Evolutionary conservation across 805 yeast genomes (phyloP), one percentile per base, ranked within the genome.

Genomic region (Ogataea wickerhamii): DNA sequence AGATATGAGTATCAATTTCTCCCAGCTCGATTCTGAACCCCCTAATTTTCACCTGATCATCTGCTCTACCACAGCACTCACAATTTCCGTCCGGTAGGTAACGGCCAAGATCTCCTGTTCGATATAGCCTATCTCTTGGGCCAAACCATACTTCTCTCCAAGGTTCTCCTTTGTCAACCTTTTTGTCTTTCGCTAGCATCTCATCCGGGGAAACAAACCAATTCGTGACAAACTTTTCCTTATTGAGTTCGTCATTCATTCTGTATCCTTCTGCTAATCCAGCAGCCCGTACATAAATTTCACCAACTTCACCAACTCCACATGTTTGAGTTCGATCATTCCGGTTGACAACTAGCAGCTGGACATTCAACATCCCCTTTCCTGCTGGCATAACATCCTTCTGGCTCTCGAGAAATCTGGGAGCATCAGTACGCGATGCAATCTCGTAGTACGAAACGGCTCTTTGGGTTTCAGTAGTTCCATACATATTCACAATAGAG

Each of bases 301-400:
- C 99, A 56, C 99, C 99, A 44, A 93, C 93, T 65, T 93, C 99
- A 50, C 99, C 98, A 47, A 93, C 88, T 64, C 97, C 98, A 70
- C 98, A 93, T 6, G 93, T 78, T 65, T 87, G 94, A 14, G 87
- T 74, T 42, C 84, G 75, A 54, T 91, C 95, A 53, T 85, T 71
- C 60, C 98, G 74, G 69, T 94, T 93, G 28, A 93, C 97, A 43
- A 93, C 95, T 40, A 94, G 71, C 41, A 93, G 68, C 62, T 93
- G 98, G 28, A 93, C 99, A 56, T 93, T 89, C 42, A 74, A 64
- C 99, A 93, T 93, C 61, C 99, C 99, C 52, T 78, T 82, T 46
- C 99, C 99, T 13, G 99, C 99, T 38, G 98, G 98, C 83, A 93
- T 88, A 38, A 87, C 83, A 54, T 93, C 98, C 64, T 94, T 93